Evolutionary conservation across 257 asterid species (phyloP), one percentile per base, ranked within the genome.

Genomic region (Solanum okadae): DNA sequence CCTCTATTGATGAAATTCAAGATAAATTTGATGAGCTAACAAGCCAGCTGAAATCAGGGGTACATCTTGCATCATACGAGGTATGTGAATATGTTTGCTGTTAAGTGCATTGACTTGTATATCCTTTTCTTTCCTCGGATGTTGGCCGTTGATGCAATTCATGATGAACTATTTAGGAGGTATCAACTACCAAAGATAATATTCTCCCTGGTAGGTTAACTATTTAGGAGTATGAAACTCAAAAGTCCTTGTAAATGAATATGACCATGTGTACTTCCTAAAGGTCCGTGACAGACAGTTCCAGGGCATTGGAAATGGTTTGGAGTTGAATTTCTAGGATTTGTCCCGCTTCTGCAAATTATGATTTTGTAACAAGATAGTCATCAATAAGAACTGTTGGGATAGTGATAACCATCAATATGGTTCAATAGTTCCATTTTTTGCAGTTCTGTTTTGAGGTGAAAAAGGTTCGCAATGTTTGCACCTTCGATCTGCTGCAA

Each of bases 51-150:
- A 91, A 92, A 27, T 90, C 90, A 42, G 99, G 99, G 88, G 90
- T 97, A 87, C 96, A 71, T 89, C 94, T 97, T 90, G 85, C 94
- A 88, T 91, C 96, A 20, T 94, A 96, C 76, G 99, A 97, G 98
- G 99, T 97, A 27, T 31, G 94, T 16, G 34, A 83, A 67, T 87
- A 76, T 59, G 87, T 22, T 33, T 67, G n/a, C 31, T 86, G 18
- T 10, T 70, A 68, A 6, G 23, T 86, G 70, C 83, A 59, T 31
- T 75, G 81, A 86, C 72, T 56, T 72, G 56, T 34, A 59, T 81
- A 52, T 20, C 31, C 56, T 49, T 16, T 22, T 22, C 65, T 72
- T 37, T 84, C 33, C 88, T 68, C 61, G 40, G 87, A 29, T 82
- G 37, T 40, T 46, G n/a, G 25, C 29, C 20, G 18, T 67, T 20